Base-by-base conservation (phyloP, 345 rosid species). In the Brassica carinata region DNA sequence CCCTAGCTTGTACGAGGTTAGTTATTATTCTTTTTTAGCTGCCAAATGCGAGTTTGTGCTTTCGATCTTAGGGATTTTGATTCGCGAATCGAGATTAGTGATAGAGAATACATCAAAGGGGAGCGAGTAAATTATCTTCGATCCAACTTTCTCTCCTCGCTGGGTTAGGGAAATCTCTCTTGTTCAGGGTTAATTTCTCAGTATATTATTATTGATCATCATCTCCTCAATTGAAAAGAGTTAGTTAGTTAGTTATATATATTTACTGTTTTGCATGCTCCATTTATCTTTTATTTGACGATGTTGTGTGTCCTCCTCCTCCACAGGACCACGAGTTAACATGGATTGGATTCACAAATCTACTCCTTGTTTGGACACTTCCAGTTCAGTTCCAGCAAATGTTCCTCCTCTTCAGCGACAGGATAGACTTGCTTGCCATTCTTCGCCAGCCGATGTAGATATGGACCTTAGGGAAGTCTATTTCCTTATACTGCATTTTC, bases 401-500 rank as follows among this genome's bases (percentile, higher is more conserved):
- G 81, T 79, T 65, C 79, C 77, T 76, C 75, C 77, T 76, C 75
- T 77, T 78, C 89, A 83, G 77, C 81, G 83, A 72, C 85, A 82
- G 77, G 87, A 84, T 74, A 84, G 84, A 77, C 85, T 78, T 59
- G 33, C 58, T 29, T 73, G 64, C 77, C 85, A 36, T 64, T 82
- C 83, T 80, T 69, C 68, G 33, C 82, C 77, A 84, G 72, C 82
- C 38, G 83, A 88, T 48, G 71, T 87, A 40, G 89, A 89, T 77
- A 71, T 94, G 67, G 98, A 95, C 86, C 85, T 89, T 65, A 82
- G 91, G 82, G 99, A 95, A 84, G 84, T 95, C 68, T 95, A 95
- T 86, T 93, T 95, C 86, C 77, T 95, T 81, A 95, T 95, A 71
- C 75, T 95, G 94, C 94, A 88, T 83, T 93, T 95, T 83, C 87